These are phyloP conservation scores for Lycium barbarum DNA, from an alignment of 257 asterid genomes.

Conservation along the genomic window DNA sequence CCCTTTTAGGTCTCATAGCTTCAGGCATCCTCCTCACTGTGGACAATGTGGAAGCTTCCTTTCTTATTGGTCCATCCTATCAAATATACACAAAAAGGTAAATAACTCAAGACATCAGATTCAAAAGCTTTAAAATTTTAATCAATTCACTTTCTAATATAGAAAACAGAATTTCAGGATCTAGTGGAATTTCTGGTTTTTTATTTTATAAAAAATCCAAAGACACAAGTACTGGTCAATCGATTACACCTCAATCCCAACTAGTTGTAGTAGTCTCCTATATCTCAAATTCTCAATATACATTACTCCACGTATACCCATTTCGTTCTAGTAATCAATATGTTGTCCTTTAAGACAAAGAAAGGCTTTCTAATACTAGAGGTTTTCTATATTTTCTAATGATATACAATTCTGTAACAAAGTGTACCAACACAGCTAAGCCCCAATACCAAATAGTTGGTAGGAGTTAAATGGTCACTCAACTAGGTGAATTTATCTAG, in stretches of 20 bases:
- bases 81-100: conserved; percentile 17
- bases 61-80: conserved; percentile 76
- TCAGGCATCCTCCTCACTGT: conserved; percentile 42
- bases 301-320: background rate
- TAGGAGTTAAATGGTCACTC: too few species aligned
- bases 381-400: background rate
- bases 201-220: background rate
- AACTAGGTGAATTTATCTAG: too few species aligned
- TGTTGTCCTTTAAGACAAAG: background rate
- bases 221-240: background rate
- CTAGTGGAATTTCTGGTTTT: background rate
- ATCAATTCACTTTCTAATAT: background rate
- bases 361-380: background rate
- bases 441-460: background rate
- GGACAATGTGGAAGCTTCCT: conserved; percentile 46
- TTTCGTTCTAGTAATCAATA: background rate
- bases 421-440: background rate
- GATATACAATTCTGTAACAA: background rate
- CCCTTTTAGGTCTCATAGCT: conserved; percentile 40
- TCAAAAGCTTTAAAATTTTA: background rate
- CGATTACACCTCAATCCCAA: conserved; percentile 13
- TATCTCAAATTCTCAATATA: background rate
- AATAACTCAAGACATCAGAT: background rate
- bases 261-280: background rate
- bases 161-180: background rate